These are phyloP conservation scores for Talinum fruticosum DNA, from an alignment of 148 eudicot species.

Conservation along the genomic window DNA sequence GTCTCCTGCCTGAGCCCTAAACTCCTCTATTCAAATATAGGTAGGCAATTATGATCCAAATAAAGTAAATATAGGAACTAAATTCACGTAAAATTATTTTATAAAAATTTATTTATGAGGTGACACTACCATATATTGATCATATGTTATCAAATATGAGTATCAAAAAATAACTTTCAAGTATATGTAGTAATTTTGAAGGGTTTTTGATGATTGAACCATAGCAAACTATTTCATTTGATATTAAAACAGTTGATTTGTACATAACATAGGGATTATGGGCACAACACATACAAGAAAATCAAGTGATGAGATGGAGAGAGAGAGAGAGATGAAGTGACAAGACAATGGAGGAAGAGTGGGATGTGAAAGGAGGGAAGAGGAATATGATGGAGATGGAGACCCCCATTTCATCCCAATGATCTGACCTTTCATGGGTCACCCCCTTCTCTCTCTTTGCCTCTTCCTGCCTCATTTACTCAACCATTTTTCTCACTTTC, in stretches of 20 bases:
- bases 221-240: background rate
- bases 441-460: background rate
- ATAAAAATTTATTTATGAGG: too few species aligned
- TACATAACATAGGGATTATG: background rate
- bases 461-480: background rate
- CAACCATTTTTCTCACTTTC: background rate
- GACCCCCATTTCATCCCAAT: background rate
- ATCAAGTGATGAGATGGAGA: slow-evolving; percentile 11
- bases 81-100: too few species aligned
- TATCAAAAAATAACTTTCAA: too few species aligned
- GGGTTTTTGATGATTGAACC: too few species aligned
- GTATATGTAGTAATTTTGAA: too few species aligned
- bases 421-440: slow-evolving; percentile 30
- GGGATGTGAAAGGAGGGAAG: slow-evolving; percentile 16
- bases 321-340: slow-evolving; percentile 16
- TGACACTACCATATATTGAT: too few species aligned
- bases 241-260: background rate
- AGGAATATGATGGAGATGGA: slow-evolving; percentile 16
- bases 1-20: too few species aligned
- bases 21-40: too few species aligned
- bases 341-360: slow-evolving; percentile 17
- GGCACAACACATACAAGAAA: background rate
- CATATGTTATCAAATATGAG: too few species aligned
- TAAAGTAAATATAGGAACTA: too few species aligned
- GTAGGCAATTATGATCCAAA: too few species aligned